Conservation (phyloP, 2,329 filamentous ascomycete species). For the Pyrenochaeta sp. region DNA sequence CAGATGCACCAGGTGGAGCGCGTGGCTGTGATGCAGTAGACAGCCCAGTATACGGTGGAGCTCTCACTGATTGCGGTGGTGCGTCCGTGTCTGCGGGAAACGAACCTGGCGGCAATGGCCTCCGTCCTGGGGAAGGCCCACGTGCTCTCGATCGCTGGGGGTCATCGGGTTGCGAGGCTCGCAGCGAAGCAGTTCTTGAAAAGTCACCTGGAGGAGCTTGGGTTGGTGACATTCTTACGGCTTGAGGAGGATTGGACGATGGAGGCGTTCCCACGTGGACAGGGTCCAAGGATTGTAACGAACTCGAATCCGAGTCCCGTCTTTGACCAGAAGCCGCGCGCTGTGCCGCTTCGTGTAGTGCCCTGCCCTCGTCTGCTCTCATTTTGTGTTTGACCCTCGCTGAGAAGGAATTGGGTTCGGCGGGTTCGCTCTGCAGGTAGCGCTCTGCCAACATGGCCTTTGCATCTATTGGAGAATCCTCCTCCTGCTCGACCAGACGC, state of each 20-base stretch:
- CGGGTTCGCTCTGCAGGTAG: slow-evolving; percentile 42
- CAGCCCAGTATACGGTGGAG: slow-evolving; percentile 37
- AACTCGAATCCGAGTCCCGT: slow-evolving; percentile 43
- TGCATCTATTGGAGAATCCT: slow-evolving; percentile 37
- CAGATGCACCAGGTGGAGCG: slow-evolving; percentile 28
- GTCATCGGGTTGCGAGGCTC: slow-evolving; percentile 33
- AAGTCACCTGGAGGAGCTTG: slow-evolving; percentile 19
- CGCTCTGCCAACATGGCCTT: slow-evolving; percentile 33
- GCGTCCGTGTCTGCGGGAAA: slow-evolving; percentile 36
- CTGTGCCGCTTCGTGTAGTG: slow-evolving; percentile 56
- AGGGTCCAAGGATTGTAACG: slow-evolving; percentile 28
- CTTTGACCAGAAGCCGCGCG: slow-evolving; percentile 28
- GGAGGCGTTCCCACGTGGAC: slow-evolving; percentile 41
- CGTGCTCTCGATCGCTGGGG: slow-evolving; percentile 42
- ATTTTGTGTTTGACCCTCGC: slow-evolving; percentile 59
- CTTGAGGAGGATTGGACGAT: slow-evolving; percentile 22
- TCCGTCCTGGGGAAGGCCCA: slow-evolving; percentile 37
- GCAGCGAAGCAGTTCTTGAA: slow-evolving; percentile 20
- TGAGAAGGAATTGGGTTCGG: slow-evolving; percentile 55
- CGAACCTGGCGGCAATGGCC: slow-evolving; percentile 35
- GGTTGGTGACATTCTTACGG: slow-evolving; percentile 32
- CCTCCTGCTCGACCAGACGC: slow-evolving; percentile 23
- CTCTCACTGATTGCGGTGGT: slow-evolving; percentile 34
- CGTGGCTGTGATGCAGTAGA: slow-evolving; percentile 32
- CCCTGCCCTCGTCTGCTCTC: slow-evolving; percentile 61